Evolutionary conservation across 1,284 basidiomycete genomes (phyloP).

Genomic region (Marasmius oreades): DNA sequence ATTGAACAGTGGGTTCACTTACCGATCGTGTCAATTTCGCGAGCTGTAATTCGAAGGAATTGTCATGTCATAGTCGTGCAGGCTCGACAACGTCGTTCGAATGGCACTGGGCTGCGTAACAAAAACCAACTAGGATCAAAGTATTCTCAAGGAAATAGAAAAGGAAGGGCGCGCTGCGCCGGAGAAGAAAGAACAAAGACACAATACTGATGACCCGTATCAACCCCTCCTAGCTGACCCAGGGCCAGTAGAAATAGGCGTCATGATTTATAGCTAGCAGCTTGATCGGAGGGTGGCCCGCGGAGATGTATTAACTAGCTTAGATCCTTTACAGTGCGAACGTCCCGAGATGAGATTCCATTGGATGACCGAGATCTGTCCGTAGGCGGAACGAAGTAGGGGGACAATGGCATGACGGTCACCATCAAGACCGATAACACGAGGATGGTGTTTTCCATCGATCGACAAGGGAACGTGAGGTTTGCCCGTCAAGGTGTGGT

Average conservation of each 20-base stretch:
- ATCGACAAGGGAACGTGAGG: slow-evolving; percentile 49
- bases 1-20: slow-evolving; percentile 8
- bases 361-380: slow-evolving; percentile 73
- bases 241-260: slow-evolving; percentile 79
- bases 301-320: slow-evolving; percentile 63
- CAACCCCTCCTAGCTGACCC: slow-evolving; percentile 72
- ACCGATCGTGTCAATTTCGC: slow-evolving; percentile 76
- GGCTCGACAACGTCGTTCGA: slow-evolving; percentile 68
- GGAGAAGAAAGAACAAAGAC: slow-evolving; percentile 32
- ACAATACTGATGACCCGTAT: slow-evolving; percentile 83
- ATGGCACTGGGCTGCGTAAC: slow-evolving; percentile 71
- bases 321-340: slow-evolving; percentile 8
- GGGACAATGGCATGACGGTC: slow-evolving; percentile 70
- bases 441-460: slow-evolving; percentile 65
- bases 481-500: slow-evolving; percentile 54
- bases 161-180: slow-evolving; percentile 13
- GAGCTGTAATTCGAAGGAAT: slow-evolving; percentile 69
- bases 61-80: slow-evolving; percentile 68
- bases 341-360: slow-evolving; percentile 64
- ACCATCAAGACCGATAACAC: slow-evolving; percentile 72
- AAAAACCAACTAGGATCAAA: slow-evolving; percentile 71
- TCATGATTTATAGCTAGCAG: slow-evolving; percentile 71
- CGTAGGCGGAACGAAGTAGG: slow-evolving; percentile 59
- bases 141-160: slow-evolving; percentile 20
- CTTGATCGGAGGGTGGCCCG: slow-evolving; percentile 62